phyloP scores from a whole-genome alignment of 495 filamentous ascomycete genomes.

The Lophium mytilinum region DNA sequence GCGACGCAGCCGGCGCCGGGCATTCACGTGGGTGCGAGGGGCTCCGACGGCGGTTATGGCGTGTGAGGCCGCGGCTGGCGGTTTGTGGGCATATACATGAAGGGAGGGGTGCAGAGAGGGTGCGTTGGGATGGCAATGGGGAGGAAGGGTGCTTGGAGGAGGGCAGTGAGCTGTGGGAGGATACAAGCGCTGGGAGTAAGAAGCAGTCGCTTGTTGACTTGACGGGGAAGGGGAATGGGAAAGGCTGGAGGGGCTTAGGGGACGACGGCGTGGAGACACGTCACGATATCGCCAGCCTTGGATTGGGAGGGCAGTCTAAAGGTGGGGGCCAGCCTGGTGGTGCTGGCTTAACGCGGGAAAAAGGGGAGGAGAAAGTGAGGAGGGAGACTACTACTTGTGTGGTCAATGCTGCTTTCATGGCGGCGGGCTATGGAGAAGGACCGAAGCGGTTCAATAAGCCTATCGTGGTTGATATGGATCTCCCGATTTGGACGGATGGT shows the following conservation, averaged over 20 bases:
- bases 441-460: slow-evolving; percentile 61
- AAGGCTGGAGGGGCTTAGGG: slow-evolving; percentile 34
- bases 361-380: slow-evolving; percentile 30
- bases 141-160: slow-evolving; percentile 30
- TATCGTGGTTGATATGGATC: slow-evolving; percentile 68
- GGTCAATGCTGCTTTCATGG: slow-evolving; percentile 67
- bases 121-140: slow-evolving; percentile 44
- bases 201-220: slow-evolving; percentile 53
- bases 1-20: slow-evolving; percentile 23
- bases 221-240: slow-evolving; percentile 30
- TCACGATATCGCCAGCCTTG: slow-evolving; percentile 11
- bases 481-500: slow-evolving; percentile 44
- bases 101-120: slow-evolving; percentile 41
- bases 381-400: slow-evolving; percentile 80
- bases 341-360: slow-evolving; percentile 10
- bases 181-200: slow-evolving; percentile 43
- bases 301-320: not conserved
- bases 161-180: slow-evolving; percentile 35
- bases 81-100: slow-evolving; percentile 36
- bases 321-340: slow-evolving; percentile 14
- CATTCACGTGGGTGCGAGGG: slow-evolving; percentile 26
- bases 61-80: slow-evolving; percentile 29
- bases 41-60: slow-evolving; percentile 20
- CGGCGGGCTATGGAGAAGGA: slow-evolving; percentile 47
- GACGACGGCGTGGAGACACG: slow-evolving; percentile 33